Conservation (phyloP, 139 green algal species). For the Dunaliella primolecta region DNA sequence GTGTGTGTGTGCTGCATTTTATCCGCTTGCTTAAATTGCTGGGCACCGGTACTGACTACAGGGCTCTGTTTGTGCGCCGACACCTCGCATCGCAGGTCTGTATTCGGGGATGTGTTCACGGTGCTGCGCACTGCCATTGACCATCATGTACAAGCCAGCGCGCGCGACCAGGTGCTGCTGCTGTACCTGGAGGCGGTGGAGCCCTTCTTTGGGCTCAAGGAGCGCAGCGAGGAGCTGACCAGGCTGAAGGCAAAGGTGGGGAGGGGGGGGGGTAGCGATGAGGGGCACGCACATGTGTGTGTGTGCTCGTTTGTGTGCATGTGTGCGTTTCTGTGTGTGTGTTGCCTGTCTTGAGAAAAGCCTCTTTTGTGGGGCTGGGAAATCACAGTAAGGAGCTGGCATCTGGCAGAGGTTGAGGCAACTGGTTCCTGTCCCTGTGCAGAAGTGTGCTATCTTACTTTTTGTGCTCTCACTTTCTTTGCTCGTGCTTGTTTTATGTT, state of each 20-base stretch:
- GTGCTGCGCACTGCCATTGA: slow-evolving; percentile 61
- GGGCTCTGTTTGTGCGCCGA: slow-evolving; percentile 3
- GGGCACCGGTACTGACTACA: not conserved
- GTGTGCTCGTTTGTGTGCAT: no score
- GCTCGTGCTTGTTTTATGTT: no score
- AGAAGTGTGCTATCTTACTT: no score
- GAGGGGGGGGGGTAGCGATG: not conserved
- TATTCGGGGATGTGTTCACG: slow-evolving; percentile 75
- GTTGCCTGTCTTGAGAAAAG: not conserved
- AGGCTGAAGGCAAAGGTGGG: slow-evolving; percentile 15
- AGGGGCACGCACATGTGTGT: no score
- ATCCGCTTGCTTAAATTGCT: not conserved
- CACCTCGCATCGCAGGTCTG: slow-evolving; percentile 12
- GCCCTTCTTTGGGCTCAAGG: slow-evolving; percentile 76
- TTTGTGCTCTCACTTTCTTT: no score
- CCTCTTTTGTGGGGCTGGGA: not conserved
- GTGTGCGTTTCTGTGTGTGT: not conserved
- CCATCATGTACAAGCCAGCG: slow-evolving; percentile 7
- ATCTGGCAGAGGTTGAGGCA: no score
- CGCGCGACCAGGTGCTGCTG: slow-evolving; percentile 49
- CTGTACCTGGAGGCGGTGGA: slow-evolving; percentile 84
- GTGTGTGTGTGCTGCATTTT: not conserved
- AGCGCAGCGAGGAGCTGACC: slow-evolving; percentile 30
- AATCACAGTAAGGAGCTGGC: not conserved
- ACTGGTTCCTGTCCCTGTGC: no score